Percentiles rank a stretch among this genome's conserved stretches.
Evolutionary conservation across 192 early-diverging fungal genomes (phyloP).

Genomic region (Entomortierella parvispora): DNA sequence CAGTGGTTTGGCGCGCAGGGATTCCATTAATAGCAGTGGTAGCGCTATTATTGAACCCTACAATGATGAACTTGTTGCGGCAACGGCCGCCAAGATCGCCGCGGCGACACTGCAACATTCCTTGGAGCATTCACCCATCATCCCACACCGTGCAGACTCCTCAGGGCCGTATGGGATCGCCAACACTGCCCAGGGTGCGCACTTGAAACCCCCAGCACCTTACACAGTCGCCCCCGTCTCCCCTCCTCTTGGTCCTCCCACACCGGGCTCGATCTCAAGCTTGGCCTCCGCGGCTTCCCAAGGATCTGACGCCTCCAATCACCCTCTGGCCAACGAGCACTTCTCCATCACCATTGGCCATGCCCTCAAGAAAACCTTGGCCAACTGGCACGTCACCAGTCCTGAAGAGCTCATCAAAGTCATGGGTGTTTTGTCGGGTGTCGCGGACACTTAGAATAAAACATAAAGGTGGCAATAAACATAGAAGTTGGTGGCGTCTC

Average conservation of each 20-base stretch:
- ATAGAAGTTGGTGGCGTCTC: too few relatives aligned
- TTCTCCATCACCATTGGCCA: constrained; percentile 88
- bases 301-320: constrained; percentile 7
- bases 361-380: constrained; percentile 87
- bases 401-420: constrained; percentile 72
- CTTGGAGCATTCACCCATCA: constrained; percentile 6
- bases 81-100: constrained; percentile 40
- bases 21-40: constrained; percentile 7
- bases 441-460: constrained; percentile 14
- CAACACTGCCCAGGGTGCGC: background rate
- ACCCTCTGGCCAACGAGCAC: constrained; percentile 49
- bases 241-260: constrained; percentile 2
- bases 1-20: constrained; percentile 2
- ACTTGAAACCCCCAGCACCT: constrained; percentile 17
- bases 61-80: constrained; percentile 28
- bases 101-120: constrained; percentile 26
- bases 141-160: constrained; percentile 3
- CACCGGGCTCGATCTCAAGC: constrained; percentile 20
- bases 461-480: background rate
- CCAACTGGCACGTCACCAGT: constrained; percentile 82
- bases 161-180: background rate
- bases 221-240: background rate
- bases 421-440: constrained; percentile 38
- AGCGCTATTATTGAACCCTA: constrained; percentile 22
- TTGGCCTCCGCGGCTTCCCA: constrained; percentile 16